Percentiles rank a stretch among this genome's conserved stretches.
These are phyloP conservation scores for Ophiostoma montium DNA, from an alignment of 2,329 filamentous ascomycete species.

Conservation along the genomic window DNA sequence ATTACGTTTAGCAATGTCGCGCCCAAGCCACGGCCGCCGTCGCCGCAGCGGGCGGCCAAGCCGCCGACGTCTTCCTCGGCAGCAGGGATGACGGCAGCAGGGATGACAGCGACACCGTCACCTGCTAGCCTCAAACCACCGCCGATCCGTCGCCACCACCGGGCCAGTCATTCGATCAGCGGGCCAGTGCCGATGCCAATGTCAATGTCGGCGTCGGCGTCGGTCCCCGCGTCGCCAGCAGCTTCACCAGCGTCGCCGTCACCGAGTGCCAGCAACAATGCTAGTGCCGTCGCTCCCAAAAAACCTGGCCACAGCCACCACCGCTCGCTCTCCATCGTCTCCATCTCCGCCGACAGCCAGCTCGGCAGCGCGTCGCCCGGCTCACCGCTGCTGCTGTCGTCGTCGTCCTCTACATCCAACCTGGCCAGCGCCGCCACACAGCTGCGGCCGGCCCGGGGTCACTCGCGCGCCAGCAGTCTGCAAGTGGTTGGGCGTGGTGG, in stretches of 20 bases:
- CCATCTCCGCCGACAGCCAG: slow-evolving; percentile 39
- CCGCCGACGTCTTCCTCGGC: too few species aligned
- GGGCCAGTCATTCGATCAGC: slow-evolving; percentile 13
- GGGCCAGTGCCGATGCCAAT: slow-evolving; percentile 2
- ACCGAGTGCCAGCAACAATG: too few species aligned
- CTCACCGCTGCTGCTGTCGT: neutral
- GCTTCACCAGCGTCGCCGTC: too few species aligned
- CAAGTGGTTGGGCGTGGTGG: slow-evolving; percentile 50
- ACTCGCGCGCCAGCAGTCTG: slow-evolving; percentile 67
- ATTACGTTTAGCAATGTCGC: slow-evolving; percentile 91
- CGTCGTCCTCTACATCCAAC: too few species aligned
- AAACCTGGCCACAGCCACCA: slow-evolving; percentile 39
- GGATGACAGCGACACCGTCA: neutral
- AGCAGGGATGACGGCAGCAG: neutral
- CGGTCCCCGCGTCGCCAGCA: neutral
- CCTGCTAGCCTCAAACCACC: slow-evolving; percentile 6
- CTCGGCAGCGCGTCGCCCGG: slow-evolving; percentile 1
- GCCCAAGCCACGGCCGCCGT: slow-evolving; percentile 6
- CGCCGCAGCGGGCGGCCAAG: too few species aligned
- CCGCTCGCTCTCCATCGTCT: slow-evolving; percentile 70
- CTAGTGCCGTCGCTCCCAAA: too few species aligned
- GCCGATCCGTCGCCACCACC: slow-evolving; percentile 9
- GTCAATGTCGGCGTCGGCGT: neutral
- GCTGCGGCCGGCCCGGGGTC: slow-evolving; percentile 43
- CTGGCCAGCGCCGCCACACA: neutral